Conservation (phyloP, 495 filamentous ascomycete genomes). For the Aspergillus sclerotiicarbonarius region DNA sequence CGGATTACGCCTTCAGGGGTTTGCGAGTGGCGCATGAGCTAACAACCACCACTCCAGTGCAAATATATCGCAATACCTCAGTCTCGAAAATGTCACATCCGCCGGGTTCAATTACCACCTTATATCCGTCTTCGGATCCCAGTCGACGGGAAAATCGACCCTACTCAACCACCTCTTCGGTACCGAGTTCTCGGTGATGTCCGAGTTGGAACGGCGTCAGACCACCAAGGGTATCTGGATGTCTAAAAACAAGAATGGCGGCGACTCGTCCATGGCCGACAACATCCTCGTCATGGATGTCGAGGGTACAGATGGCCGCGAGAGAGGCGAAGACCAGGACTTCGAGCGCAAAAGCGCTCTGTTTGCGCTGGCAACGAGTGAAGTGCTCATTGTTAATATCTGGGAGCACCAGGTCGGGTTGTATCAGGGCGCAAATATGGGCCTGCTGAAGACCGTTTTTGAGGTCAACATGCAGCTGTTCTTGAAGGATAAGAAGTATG, state of each 20-base stretch:
- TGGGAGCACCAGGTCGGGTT: constrained; percentile 99
- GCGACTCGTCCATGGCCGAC: constrained; percentile 70
- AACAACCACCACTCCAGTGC: constrained; percentile 49
- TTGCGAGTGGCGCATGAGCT: constrained; percentile 17
- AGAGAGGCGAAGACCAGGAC: constrained; percentile 96
- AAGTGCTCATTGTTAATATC: constrained; percentile 97
- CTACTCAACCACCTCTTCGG: constrained; percentile 94
- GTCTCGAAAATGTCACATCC: constrained; percentile 71
- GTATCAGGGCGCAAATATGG: constrained; percentile 99
- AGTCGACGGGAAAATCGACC: constrained; percentile 98
- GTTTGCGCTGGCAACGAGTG: constrained; percentile 94
- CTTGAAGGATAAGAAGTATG: constrained; percentile 86
- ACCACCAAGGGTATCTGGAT: constrained; percentile 99
- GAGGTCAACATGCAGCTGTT: constrained; percentile 98
- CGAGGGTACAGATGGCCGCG: constrained; percentile 94
- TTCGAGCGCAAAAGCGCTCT: constrained; percentile 97
- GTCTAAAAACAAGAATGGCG: constrained; percentile 80
- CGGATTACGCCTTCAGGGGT: not conserved
- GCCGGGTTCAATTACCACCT: constrained; percentile 98
- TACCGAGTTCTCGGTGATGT: constrained; percentile 95
- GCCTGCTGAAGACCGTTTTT: constrained; percentile 94
- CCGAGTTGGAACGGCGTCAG: constrained; percentile 82
- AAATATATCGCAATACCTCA: constrained; percentile 78
- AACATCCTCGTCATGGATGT: constrained; percentile 99
- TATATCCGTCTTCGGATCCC: constrained; percentile 96